Evolutionary conservation across 306 rosid genomes (phyloP).

Genomic region (Vicia sativa): DNA sequence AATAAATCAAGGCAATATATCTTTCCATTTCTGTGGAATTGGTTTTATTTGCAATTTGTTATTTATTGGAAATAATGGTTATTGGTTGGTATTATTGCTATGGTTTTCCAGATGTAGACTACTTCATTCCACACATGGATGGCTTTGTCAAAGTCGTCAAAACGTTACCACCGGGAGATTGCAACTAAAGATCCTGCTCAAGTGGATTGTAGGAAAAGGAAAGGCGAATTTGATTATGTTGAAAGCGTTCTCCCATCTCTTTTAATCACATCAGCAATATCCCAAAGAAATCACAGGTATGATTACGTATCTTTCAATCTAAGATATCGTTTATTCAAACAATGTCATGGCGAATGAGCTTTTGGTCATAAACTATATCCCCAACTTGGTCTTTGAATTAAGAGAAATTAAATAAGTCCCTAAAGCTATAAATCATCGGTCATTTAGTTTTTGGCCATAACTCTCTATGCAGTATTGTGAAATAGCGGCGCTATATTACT

Average conservation of each 20-base stretch:
- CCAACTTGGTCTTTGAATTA: too few species aligned
- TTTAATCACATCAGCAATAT: conserved; percentile 84
- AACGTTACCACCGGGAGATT: conserved; percentile 68
- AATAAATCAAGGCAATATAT: conserved; percentile 76
- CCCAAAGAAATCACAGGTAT: conserved; percentile 95
- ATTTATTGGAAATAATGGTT: neutral
- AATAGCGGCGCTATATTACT: too few species aligned
- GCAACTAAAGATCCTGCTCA: conserved; percentile 68
- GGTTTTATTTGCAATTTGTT: neutral
- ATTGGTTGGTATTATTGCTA: conserved; percentile 48
- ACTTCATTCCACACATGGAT: conserved; percentile 68
- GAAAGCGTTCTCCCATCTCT: conserved; percentile 82
- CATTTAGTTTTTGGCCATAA: too few species aligned
- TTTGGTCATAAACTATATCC: too few species aligned
- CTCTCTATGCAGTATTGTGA: too few species aligned
- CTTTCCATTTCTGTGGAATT: conserved; percentile 12
- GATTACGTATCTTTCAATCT: conserved; percentile 2
- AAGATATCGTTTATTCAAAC: conserved; percentile 10
- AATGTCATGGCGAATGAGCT: neutral
- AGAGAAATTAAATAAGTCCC: too few species aligned
- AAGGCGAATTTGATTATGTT: conserved; percentile 83
- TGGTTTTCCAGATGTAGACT: conserved; percentile 86
- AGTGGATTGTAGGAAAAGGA: conserved; percentile 91
- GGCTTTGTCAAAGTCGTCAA: conserved; percentile 75
- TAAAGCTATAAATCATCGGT: too few species aligned